Evolutionary conservation across 768 basidiomycete genomes (phyloP), one percentile per base, ranked within the genome.

Genomic region (Agaricus sinodeliciosus): DNA sequence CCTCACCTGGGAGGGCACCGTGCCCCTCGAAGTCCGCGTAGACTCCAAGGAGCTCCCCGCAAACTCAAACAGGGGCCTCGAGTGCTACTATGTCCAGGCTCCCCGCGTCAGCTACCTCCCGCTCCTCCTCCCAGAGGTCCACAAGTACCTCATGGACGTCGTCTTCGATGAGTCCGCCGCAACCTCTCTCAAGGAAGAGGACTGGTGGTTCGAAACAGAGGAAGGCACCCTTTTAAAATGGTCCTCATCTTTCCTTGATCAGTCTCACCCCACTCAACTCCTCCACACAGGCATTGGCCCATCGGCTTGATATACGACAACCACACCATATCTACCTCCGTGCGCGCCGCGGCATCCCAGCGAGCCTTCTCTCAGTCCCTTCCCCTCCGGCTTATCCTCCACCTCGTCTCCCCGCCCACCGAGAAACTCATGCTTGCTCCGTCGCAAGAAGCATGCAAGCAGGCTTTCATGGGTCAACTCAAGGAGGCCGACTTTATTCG

Each of bases 191-290:
- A 88, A 87, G 63, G 90, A 94, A 58, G 88, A 90, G 53, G 89
- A 94, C 48, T 93, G 95, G 90, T 98, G 95, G 96, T 96, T 99
- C 66, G 93, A 96, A 69, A 87, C 84, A 57, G 87, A 89, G 49
- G 87, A 84, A 58, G 90, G 90, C 27, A 80, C 77, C 5, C 64
- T 89, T 45, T 76, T 94, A 60, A 91, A 93, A 71, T 97, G 95
- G 95, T 95, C 19, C 11, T 53, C 57, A 82, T 75, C 46, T 51
- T 42, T 13, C 51, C 48, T 44, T 12, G 16, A 43, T 27, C 26
- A 26, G 16, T 13, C 52, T 4, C 45, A 34, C 37, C 40, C 44
- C 9, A 43, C 49, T 56, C 54, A 41, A 49, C 43, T 16, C 31
- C 34, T 19, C 45, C 27, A n/a, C 41, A 41, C 63, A 99, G 96